Base-by-base conservation (phyloP, 2,329 filamentous ascomycete genomes). In the Pezicula radicicola region DNA sequence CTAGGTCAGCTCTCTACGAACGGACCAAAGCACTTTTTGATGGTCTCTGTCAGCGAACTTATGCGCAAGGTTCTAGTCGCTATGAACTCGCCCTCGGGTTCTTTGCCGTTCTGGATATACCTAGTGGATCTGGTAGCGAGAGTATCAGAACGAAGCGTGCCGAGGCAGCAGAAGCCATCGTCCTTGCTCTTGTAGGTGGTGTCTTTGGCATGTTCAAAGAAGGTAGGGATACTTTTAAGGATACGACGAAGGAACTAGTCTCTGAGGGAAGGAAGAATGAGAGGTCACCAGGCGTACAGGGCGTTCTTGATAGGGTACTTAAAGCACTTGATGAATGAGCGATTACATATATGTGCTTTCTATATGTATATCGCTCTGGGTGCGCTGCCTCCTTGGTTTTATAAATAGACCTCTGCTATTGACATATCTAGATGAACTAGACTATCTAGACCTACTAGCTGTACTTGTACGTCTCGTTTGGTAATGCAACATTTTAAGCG, bases 81-180 rank as follows among this genome's bases (percentile, higher is more conserved):
- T 64, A 63, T 42, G 55, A 56, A 1, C 30, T 67, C 6, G 60
- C 53, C 1, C 46, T 55, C 10, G 50, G 51, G 0, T 66, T 61
- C 33, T 63, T 67, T 41, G 47, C 46, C n/a, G 6, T 62, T 3
- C 36, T 69, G 16, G 63, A 66, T 44, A 45, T 69, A 6, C 50
- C 58, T 2, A 61, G 63, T 48, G 64, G 63, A 19, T 57, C 63
- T 7, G 66, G 66, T 1, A 64, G 53, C 42, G 66, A 69, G 47
- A 50, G 52, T 2, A 54, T 67, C 51, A 60, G 66, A 48, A 49
- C 58, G 8, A 68, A 67, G 55, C 62, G 64, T 36, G 62, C 54
- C 1, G 65, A 69, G 39, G 66, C 66, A 27, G 65, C 63, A 10
- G 62, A 64, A 28, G 58, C 57, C 50, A 57, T 68, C 7, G 57